These are phyloP conservation scores for Allium fistulosum DNA, from an alignment of 106 monocot genomes.

Conservation along the genomic window DNA sequence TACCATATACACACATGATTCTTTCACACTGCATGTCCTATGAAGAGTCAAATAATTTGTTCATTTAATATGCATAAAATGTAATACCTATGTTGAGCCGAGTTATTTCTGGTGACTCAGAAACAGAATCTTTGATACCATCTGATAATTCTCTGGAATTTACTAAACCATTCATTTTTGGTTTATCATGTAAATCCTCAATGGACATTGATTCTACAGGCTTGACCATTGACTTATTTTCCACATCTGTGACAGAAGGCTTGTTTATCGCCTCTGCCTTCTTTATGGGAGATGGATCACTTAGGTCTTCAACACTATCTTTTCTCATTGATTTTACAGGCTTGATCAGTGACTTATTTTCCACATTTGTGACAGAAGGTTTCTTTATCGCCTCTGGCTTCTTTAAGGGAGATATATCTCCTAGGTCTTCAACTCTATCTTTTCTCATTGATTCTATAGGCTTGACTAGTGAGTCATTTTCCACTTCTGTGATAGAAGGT, in stretches of 20 bases:
- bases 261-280: slow-evolving; percentile 53
- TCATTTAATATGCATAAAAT: neutral
- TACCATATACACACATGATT: too few species aligned
- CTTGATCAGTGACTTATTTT: too few species aligned
- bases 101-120: slow-evolving; percentile 8
- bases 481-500: neutral
- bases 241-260: slow-evolving; percentile 13
- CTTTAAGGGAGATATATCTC: slow-evolving; percentile 48
- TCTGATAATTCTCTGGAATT: slow-evolving; percentile 9
- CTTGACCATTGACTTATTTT: slow-evolving; percentile 9
- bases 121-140: neutral
- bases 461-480: neutral
- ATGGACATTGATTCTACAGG: neutral
- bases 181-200: neutral
- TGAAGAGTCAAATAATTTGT: neutral
- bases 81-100: slow-evolving; percentile 17
- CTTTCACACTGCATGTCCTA: too few species aligned
- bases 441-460: slow-evolving; percentile 27
- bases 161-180: neutral
- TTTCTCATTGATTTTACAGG: slow-evolving; percentile 26
- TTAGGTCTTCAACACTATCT: slow-evolving; percentile 20
- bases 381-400: slow-evolving; percentile 55
- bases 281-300: slow-evolving; percentile 47
- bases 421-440: slow-evolving; percentile 20
- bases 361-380: neutral